Evolutionary conservation across 345 rosid genomes (phyloP), one percentile per base, ranked within the genome.

Genomic region (Rhodamnia rubescens): DNA sequence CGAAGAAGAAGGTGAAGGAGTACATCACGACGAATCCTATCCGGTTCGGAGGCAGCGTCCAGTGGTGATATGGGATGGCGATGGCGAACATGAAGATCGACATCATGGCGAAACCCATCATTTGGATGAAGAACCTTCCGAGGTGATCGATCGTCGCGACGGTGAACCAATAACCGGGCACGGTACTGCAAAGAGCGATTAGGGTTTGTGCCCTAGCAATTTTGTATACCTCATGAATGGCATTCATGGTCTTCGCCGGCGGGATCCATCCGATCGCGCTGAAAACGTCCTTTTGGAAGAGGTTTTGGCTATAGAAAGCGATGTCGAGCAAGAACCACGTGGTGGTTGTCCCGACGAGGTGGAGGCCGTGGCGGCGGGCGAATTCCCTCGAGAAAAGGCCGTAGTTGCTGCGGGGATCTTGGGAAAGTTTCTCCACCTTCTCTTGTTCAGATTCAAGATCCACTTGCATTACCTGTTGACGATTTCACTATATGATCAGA

Each of bases 301-400:
- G 82, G 86, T 90, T 83, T 53, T 83, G 85, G 55, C 88, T 86
- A 54, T 86, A 86, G 61, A 83, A 86, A 7, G 88, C 85, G 42
- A 91, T 90, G 90, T 90, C 92, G 32, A 91, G 90, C 85, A 91
- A 85, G 86, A 91, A 90, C 93, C 93, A 91, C 2, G 93, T 89
- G 50, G 85, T 83, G 11, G 93, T 27, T 4, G 93, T 90, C 51
- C 92, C 93, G 7, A 91, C 82, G 83, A 90, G 89, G 85, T 90
- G 93, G 36, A 89, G 90, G 29, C 93, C 93, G 22, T 90, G 92
- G 57, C 92, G 89, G 74, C 20, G 88, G 29, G 58, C 85, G 56
- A 90, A 90, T 82, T 90, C 83, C 53, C 52, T 83, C 0, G 91
- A 86, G 83, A 91, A 86, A 61, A 86, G 83, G 36, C 88, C 85